Conservation (phyloP, 2,329 filamentous ascomycete species). For the Fragosphaeria purpurea region DNA sequence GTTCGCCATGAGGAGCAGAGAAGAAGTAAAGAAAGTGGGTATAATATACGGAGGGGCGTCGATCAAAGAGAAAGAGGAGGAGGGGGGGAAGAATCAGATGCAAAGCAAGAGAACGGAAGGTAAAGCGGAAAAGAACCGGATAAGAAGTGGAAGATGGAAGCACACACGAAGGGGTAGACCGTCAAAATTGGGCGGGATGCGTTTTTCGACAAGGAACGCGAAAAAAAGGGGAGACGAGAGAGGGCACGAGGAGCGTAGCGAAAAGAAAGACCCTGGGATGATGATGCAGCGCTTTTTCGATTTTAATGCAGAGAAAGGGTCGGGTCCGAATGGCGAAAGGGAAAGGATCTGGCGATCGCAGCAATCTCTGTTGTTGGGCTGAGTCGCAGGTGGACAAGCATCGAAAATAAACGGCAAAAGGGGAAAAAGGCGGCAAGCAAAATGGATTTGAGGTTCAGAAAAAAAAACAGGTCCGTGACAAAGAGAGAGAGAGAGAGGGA, state of each 20-base stretch:
- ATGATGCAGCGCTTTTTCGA: too few species aligned
- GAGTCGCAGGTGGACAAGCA: constrained; percentile 3
- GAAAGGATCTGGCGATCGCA: too few species aligned
- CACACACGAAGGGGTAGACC: not conserved
- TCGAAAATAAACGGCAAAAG: not conserved
- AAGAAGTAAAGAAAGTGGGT: too few species aligned
- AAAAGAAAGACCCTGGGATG: too few species aligned
- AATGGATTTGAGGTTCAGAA: not conserved
- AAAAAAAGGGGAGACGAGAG: too few species aligned
- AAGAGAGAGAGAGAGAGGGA: too few species aligned
- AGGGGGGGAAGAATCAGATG: not conserved
- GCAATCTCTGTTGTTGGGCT: too few species aligned
- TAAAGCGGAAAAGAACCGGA: not conserved
- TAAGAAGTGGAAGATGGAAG: not conserved
- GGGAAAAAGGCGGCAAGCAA: not conserved
- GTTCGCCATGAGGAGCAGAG: constrained; percentile 61
- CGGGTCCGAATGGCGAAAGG: too few species aligned
- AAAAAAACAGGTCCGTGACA: not conserved
- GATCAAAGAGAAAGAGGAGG: not conserved
- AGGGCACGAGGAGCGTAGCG: too few species aligned
- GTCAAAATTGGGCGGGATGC: not conserved
- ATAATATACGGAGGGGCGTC: too few species aligned
- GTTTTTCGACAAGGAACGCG: too few species aligned
- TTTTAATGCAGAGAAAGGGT: too few species aligned
- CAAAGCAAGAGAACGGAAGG: not conserved